phyloP scores from a whole-genome alignment of 768 basidiomycete genomes.

The Pisolithus albus region DNA sequence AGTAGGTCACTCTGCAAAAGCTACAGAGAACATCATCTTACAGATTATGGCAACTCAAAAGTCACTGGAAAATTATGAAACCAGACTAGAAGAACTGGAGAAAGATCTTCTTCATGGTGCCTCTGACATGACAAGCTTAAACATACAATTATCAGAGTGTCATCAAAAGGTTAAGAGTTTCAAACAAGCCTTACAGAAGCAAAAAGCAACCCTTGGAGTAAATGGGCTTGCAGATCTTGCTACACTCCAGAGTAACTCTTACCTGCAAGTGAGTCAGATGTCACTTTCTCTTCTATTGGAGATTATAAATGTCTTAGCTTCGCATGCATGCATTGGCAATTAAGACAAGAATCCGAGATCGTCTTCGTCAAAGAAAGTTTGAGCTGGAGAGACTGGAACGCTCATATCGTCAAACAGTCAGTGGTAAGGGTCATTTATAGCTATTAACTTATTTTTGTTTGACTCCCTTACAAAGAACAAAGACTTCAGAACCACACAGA shows the following conservation, averaged over 20 bases:
- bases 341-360: too few relatives aligned
- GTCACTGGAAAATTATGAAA: not conserved
- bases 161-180: not conserved
- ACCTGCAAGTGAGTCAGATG: not conserved
- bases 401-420: too few relatives aligned
- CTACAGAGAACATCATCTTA: not conserved
- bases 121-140: not conserved
- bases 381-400: too few relatives aligned
- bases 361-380: too few relatives aligned
- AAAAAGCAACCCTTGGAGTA: not conserved
- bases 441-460: not conserved
- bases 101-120: not conserved
- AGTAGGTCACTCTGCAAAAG: not conserved
- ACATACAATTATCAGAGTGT: not conserved
- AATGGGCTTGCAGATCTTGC: not conserved
- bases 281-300: too few relatives aligned
- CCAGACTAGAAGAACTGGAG: constrained; percentile 2
- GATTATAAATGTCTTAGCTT: too few relatives aligned
- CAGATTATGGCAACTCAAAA: not conserved
- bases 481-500: constrained; percentile 26
- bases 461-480: constrained; percentile 7
- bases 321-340: too few relatives aligned
- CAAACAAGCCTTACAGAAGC: not conserved
- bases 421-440: too few relatives aligned
- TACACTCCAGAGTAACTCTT: constrained; percentile 9